These are phyloP conservation scores for Balakata baccata DNA, from an alignment of 345 rosid genomes.

Conservation along the genomic window DNA sequence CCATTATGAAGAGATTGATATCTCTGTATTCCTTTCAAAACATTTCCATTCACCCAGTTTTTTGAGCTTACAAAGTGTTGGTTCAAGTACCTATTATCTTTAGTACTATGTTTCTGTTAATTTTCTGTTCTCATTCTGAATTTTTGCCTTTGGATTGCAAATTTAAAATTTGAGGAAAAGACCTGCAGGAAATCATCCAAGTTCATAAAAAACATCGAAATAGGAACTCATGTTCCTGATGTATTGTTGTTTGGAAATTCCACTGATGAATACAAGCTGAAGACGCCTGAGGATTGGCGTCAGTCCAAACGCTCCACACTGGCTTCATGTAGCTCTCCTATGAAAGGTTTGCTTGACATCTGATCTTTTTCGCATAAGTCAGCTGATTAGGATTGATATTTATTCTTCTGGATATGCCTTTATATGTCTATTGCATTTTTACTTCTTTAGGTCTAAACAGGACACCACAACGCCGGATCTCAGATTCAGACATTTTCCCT, in stretches of 20 bases:
- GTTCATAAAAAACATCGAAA: conserved; percentile 28
- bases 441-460: conserved; percentile 40
- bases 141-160: conserved; percentile 10
- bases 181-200: conserved; percentile 55
- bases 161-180: conserved; percentile 17
- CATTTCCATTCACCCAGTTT: not conserved
- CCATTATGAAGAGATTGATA: not conserved
- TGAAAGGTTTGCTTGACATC: conserved; percentile 37
- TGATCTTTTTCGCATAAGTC: not conserved
- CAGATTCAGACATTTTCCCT: conserved; percentile 47
- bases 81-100: not conserved
- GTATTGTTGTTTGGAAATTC: conserved; percentile 38
- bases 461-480: conserved; percentile 28
- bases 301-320: conserved; percentile 24
- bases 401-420: not conserved
- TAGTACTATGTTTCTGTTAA: not conserved
- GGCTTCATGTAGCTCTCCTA: conserved; percentile 32
- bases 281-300: conserved; percentile 34
- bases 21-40: not conserved
- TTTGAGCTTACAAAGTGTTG: not conserved
- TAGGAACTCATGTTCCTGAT: conserved; percentile 41
- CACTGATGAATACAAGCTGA: conserved; percentile 33
- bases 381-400: not conserved
- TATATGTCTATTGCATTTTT: not conserved
- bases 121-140: not conserved